Evolutionary conservation across 176 grass and related monocot species (phyloP), one percentile per base, ranked within the genome.

Genomic region (Rhipidocladum racemiflorum): DNA sequence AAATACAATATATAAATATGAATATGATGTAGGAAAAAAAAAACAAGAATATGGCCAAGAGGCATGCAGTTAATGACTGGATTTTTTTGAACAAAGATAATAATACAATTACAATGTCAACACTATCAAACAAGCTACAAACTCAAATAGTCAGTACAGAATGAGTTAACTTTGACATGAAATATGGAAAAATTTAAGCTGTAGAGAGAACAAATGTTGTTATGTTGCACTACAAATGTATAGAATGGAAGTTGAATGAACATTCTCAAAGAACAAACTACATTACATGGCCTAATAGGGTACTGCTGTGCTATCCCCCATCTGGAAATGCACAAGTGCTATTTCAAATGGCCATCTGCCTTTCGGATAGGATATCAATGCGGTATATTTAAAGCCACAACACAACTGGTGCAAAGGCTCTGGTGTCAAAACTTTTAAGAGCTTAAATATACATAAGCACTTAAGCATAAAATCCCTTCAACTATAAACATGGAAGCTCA

Each of bases 21-120:
- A 78, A 77, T 65, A 88, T 46, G 50, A 40, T 38, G 18, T 21
- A 64, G 0, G 61, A 61, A 82, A 61, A 87, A 61, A 87, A 13
- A 23, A 4, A 30, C 30, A 51, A 65, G 6, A 72, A 29, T 39
- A 1, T 38, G 21, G 15, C 34, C 42, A 32, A 55, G 12, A 62
- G 20, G 12, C 18, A 44, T 76, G 16, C 50, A 76, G 18, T 14
- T 74, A 5, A 32, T 64, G 57, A n/a, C 4, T 4, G 2, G 30
- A 10, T 9, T 28, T 73, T 83, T 69, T 51, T 5, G 1, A 65
- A 56, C 50, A 61, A 32, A 50, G 13, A 48, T 48, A 48, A 42
- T 42, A 42, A 45, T 45, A 45, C 36, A 42, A 51, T 34, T 45
- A 45, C 36, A 42, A 51, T 34, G 60, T 35, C 35, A 86, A 53